Base-by-base conservation (phyloP, 2,329 filamentous ascomycete species). In the Metarhizium robertsii region DNA sequence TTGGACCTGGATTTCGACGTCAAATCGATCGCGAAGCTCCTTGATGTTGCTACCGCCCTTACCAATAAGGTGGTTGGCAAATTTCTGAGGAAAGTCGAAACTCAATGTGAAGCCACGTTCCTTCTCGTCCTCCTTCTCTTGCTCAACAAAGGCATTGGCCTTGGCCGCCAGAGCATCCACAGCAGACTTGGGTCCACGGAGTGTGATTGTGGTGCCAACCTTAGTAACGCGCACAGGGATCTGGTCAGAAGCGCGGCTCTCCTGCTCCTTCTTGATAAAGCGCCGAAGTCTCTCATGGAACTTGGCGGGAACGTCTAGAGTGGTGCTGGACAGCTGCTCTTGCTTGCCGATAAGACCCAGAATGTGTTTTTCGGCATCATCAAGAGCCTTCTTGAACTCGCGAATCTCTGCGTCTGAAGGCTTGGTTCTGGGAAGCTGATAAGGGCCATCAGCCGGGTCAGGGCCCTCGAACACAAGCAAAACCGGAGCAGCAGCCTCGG, bases 21-120 rank as follows among this genome's bases (percentile, higher is more conserved):
- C 83, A 57, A 85, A 86, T 60, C 80, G 80, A 59, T 87, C 84
- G 50, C 83, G 79, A 42, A 87, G 73, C 63, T 86, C 83, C 54
- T 78, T 78, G 63, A 87, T 85, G 66, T 85, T 80, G 70, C 81
- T 84, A 18, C 84, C 84, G 52, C 81, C 79, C 69, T 86, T 86
- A 53, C 84, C 85, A 64, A 86, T 85, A 2, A 87, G 80, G 68
- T 95, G 87, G 70, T 96, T 96, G 60, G 92, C 91, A 67, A 85
- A 95, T 73, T 96, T 95, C 68, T 96, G 89, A 7, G 92, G 92
- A 75, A 96, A 99, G 60, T 96, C 90, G 62, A 97, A 97, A 30
- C 81, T 84, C 57, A 89, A 76, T 2, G 84, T 91, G 73, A 92
- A 95, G 48, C 90, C 91, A 57, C 92, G 88, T 73, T 97, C 92